These are phyloP conservation scores for Hericium alpestre DNA, from an alignment of 768 basidiomycete genomes.

Conservation along the genomic window DNA sequence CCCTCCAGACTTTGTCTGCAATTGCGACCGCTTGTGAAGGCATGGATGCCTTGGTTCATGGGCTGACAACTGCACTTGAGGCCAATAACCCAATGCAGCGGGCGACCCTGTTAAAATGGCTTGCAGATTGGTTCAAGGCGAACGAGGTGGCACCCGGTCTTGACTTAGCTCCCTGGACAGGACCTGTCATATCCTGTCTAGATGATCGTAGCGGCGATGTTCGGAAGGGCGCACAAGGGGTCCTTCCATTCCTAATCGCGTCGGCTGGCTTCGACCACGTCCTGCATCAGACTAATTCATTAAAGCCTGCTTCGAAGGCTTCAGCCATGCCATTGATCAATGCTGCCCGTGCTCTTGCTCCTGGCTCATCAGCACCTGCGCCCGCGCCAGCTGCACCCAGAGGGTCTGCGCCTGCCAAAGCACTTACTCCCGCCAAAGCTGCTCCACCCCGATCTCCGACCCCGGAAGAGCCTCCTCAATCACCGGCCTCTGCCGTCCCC, in stretches of 20 bases:
- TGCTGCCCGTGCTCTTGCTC: constrained; percentile 43
- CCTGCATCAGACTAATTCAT: constrained; percentile 70
- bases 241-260: constrained; percentile 67
- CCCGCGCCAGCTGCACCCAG: constrained; percentile 9
- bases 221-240: constrained; percentile 77
- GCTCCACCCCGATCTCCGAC: constrained; percentile 12
- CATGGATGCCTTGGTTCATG: constrained; percentile 70
- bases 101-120: constrained; percentile 68
- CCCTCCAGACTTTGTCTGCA: constrained; percentile 64
- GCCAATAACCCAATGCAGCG: constrained; percentile 81
- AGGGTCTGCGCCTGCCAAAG: constrained; percentile 9
- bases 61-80: constrained; percentile 74
- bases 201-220: constrained; percentile 91
- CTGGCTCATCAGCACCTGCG: constrained; percentile 14
- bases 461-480: constrained; percentile 28
- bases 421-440: constrained; percentile 11
- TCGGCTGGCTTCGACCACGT: constrained; percentile 76
- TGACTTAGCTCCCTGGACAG: constrained; percentile 63
- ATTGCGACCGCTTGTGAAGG: constrained; percentile 81
- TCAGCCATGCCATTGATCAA: constrained; percentile 84
- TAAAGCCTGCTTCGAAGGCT: constrained; percentile 86
- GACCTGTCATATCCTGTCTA: constrained; percentile 59
- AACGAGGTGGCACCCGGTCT: constrained; percentile 41
- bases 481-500: constrained; percentile 28
- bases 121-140: constrained; percentile 68